phyloP scores from a whole-genome alignment of 768 basidiomycete genomes.

The Mycena galericulata region DNA sequence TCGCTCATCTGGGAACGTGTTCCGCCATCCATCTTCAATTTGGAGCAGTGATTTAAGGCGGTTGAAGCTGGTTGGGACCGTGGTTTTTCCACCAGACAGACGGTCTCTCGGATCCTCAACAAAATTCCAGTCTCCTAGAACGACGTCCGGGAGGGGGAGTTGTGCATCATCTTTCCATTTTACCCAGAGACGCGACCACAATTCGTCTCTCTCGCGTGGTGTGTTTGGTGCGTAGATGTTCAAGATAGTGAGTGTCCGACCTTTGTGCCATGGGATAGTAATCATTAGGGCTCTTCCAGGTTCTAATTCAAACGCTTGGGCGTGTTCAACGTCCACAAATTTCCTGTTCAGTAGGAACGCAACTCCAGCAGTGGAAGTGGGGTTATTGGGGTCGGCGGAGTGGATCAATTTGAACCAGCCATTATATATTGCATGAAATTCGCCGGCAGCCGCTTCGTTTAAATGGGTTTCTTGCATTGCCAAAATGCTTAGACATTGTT shows the following conservation, averaged over 20 bases:
- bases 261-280: neutral
- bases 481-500: conserved; percentile 33
- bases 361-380: neutral
- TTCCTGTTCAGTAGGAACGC: neutral
- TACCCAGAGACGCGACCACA: neutral
- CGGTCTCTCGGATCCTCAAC: conserved; percentile 38
- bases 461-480: conserved; percentile 41
- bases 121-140: conserved; percentile 31
- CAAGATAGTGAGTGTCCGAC: neutral
- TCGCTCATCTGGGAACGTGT: conserved; percentile 9
- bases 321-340: neutral
- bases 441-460: neutral
- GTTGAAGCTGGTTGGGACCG: neutral
- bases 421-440: conserved; percentile 6
- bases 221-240: neutral
- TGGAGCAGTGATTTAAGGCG: too few species aligned
- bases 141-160: neutral
- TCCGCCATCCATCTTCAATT: conserved; percentile 32
- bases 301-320: neutral
- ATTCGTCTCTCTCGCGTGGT: too few species aligned
- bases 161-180: neutral
- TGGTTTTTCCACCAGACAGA: conserved; percentile 9
- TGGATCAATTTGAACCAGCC: conserved; percentile 14
- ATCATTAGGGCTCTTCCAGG: neutral
- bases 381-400: conserved; percentile 2